Evolutionary conservation across 768 basidiomycete genomes (phyloP), one percentile per base, ranked within the genome.

Genomic region (Boletus rubescentipes): DNA sequence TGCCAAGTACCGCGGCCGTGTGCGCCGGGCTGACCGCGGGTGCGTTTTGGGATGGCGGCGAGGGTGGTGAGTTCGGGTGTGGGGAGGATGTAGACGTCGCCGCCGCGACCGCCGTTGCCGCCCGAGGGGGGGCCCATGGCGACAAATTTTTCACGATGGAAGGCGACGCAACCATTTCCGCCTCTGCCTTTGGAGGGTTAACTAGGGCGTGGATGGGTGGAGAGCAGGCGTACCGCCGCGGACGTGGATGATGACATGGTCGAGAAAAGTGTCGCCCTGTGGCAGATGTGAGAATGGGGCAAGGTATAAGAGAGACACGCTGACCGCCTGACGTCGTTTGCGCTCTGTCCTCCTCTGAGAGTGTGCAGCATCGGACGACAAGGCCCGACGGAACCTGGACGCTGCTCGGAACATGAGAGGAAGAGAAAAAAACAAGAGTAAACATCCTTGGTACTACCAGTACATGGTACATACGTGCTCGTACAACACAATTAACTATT

Each of bases 91-190:
- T 93, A 93, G 31, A 98, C 84, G 62, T 89, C 85, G 5, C 91
- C 93, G 26, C 95, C 96, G 42, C 80, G 79, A 3, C 94, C 96
- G 15, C 96, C 96, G 55, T 90, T 89, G 1, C 95, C 96, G 1
- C 96, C 96, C 10, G 93, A 95, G 0, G 96, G 93, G 1, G 94
- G 93, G 0, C 93, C 92, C 56, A 84, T 81, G 1, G 87, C 82
- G 52, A 83, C 83, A 71, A 81, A 93, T 66, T 92, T 91, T 73
- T 96, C 93, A 53, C 92, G 85, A 64, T 94, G 89, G 63, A 98
- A 97, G 6, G 96, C 94, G 21, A 89, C 91, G 58, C 93, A 91
- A 21, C 96, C 96, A 52, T 92, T 77, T 0, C 96, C 96, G 18
- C 95, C 95, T 63, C 80, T 84, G 15, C 93, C 94, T 90, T 61